These are phyloP conservation scores for Saturnispora dispora DNA, from an alignment of 805 yeast species.

Conservation along the genomic window DNA sequence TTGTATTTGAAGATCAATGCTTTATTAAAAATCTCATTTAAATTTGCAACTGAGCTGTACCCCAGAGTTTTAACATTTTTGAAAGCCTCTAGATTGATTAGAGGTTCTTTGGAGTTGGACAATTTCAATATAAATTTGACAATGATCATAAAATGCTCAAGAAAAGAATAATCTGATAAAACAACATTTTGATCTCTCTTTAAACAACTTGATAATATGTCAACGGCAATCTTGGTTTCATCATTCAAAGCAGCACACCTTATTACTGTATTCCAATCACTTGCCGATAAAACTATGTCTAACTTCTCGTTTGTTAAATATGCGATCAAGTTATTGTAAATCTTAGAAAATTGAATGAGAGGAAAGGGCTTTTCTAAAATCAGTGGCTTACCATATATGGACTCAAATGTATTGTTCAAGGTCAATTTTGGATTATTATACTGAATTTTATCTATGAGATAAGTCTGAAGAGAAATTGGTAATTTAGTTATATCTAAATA, in stretches of 20 bases:
- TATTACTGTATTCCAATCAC: slow-evolving; percentile 26
- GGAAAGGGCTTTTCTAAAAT: slow-evolving; percentile 14
- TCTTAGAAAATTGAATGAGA: slow-evolving; percentile 24
- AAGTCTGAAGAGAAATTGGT: slow-evolving; percentile 68
- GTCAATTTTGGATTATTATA: slow-evolving; percentile 43
- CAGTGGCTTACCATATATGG: slow-evolving; percentile 26
- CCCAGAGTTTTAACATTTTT: slow-evolving; percentile 9
- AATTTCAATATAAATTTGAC: slow-evolving; percentile 21
- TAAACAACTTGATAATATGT: slow-evolving; percentile 38
- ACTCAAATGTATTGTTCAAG: slow-evolving; percentile 35
- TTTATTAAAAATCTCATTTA: slow-evolving; percentile 16
- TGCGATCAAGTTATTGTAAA: slow-evolving; percentile 28
- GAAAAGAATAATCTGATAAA: slow-evolving; percentile 46
- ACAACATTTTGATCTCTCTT: slow-evolving; percentile 40
- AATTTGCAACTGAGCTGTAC: slow-evolving; percentile 11
- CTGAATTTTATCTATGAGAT: slow-evolving; percentile 46
- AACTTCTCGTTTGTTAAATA: slow-evolving; percentile 23
- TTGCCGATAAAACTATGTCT: slow-evolving; percentile 15
- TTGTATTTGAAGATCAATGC: slow-evolving; percentile 16
- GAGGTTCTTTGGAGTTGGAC: slow-evolving; percentile 23
- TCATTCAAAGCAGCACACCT: slow-evolving; percentile 19
- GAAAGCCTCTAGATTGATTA: slow-evolving; percentile 19
- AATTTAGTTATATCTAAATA: slow-evolving; percentile 66
- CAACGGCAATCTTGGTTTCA: slow-evolving; percentile 29
- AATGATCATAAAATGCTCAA: slow-evolving; percentile 28